These are phyloP conservation scores for Phytophthora pseudosyringae DNA, from an alignment of 352 stramenopile species.

Conservation along the genomic window DNA sequence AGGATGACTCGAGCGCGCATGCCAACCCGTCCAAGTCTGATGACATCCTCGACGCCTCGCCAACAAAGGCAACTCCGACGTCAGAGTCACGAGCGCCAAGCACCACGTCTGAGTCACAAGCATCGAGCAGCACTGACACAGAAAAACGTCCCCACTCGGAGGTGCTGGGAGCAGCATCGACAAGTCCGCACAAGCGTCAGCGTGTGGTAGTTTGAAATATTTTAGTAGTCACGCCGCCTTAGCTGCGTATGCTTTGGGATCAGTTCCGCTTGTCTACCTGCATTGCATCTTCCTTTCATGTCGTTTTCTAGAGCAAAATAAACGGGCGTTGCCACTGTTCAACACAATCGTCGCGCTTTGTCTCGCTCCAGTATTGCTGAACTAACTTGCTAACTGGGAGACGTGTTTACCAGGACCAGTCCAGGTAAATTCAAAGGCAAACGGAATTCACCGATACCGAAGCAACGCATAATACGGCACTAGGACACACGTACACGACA, in stretches of 20 bases:
- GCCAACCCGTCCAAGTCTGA: constrained; percentile 24
- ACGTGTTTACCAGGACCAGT: neutral
- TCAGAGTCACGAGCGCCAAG: constrained; percentile 22
- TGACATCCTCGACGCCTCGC: constrained; percentile 29
- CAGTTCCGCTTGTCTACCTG: constrained; percentile 19
- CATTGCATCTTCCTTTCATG: constrained; percentile 24
- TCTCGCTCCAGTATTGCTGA: too few relatives aligned
- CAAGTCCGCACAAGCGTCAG: constrained; percentile 54
- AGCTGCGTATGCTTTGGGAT: constrained; percentile 35
- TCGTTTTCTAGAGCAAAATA: constrained; percentile 37
- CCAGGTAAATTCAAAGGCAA: neutral
- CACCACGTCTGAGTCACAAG: constrained; percentile 34
- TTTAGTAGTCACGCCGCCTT: constrained; percentile 34
- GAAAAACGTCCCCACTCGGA: constrained; percentile 45
- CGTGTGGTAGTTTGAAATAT: constrained; percentile 46
- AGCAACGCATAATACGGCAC: neutral
- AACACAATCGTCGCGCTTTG: neutral
- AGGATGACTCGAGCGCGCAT: constrained; percentile 4
- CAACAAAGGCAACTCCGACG: constrained; percentile 23
- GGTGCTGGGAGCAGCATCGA: constrained; percentile 24
- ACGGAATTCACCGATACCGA: too few relatives aligned
- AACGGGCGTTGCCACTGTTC: constrained; percentile 19
- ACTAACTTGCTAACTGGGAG: too few relatives aligned
- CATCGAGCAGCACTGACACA: constrained; percentile 22
- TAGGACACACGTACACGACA: neutral